Percentiles rank a stretch among this genome's conserved stretches.
Evolutionary conservation across 345 rosid species (phyloP).

Genomic region (Bretschneidera sinensis): DNA sequence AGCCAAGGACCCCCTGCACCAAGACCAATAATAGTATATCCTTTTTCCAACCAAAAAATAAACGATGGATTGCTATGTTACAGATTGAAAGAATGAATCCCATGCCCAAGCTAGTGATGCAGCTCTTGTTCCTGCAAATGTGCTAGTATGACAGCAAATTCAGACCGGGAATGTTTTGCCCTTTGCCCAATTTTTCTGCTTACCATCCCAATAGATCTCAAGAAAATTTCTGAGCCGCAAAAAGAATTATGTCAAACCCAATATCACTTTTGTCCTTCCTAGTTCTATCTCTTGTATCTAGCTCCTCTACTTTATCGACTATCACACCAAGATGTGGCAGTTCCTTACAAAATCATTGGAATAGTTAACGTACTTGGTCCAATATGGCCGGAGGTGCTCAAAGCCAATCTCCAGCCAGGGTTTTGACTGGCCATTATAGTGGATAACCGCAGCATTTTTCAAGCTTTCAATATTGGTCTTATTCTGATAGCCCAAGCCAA

Average conservation of each 20-base stretch:
- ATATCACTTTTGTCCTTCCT: slow-evolving; percentile 24
- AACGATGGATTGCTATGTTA: slow-evolving; percentile 36
- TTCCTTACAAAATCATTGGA: slow-evolving; percentile 83
- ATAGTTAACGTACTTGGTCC: slow-evolving; percentile 90
- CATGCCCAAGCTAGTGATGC: slow-evolving; percentile 26
- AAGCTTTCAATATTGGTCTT: slow-evolving; percentile 60
- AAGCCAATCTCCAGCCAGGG: slow-evolving; percentile 97
- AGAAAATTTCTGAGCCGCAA: slow-evolving; percentile 19
- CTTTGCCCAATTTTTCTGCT: slow-evolving; percentile 21
- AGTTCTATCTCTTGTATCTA: slow-evolving; percentile 26
- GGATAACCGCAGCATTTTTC: slow-evolving; percentile 84
- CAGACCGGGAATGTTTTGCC: slow-evolving; percentile 17
- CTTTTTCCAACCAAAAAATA: slow-evolving; percentile 33
- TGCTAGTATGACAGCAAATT: slow-evolving; percentile 19
- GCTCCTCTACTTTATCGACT: slow-evolving; percentile 31
- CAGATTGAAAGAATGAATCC: slow-evolving; percentile 43
- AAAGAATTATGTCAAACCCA: slow-evolving; percentile 17
- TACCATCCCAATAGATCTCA: slow-evolving; percentile 21
- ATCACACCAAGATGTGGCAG: slow-evolving; percentile 89
- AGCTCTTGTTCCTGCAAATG: slow-evolving; percentile 17
- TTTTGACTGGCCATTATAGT: slow-evolving; percentile 95
- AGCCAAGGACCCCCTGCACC: slow-evolving; percentile 28
- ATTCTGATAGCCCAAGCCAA: slow-evolving; percentile 92
- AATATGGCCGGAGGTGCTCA: slow-evolving; percentile 94
- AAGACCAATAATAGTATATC: slow-evolving; percentile 30